phyloP scores from a whole-genome alignment of 2,329 filamentous ascomycete genomes.

The Ophiobolus disseminans region DNA sequence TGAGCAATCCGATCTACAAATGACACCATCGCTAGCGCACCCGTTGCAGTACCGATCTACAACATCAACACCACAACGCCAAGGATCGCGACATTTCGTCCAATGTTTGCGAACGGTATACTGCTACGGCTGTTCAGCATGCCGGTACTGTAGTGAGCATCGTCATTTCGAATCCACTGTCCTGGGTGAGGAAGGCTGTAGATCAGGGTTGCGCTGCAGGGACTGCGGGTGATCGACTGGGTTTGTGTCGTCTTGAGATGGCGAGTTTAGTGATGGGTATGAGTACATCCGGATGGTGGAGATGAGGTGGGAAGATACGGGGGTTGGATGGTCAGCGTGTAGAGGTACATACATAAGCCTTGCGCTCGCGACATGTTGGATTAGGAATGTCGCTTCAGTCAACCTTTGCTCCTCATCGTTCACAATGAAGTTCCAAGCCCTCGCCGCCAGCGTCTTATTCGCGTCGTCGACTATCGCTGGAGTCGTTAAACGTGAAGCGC shows the following conservation, averaged over 20 bases:
- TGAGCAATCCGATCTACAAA: slow-evolving; percentile 19
- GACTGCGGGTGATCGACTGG: background rate
- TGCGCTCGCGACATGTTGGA: background rate
- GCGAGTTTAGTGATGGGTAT: background rate
- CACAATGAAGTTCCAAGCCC: slow-evolving; percentile 30
- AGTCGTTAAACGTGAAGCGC: slow-evolving; percentile 34
- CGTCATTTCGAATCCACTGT: slow-evolving; percentile 1
- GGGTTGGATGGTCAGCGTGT: background rate
- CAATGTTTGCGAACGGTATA: slow-evolving; percentile 29
- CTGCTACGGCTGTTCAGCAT: slow-evolving; percentile 5
- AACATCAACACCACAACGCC: slow-evolving; percentile 24
- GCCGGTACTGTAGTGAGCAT: slow-evolving; percentile 1
- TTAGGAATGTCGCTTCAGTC: slow-evolving; percentile 1
- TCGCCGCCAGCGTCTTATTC: slow-evolving; percentile 29
- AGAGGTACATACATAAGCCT: slow-evolving; percentile 6
- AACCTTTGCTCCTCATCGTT: slow-evolving; percentile 10
- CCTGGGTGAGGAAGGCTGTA: background rate
- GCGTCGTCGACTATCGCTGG: slow-evolving; percentile 22
- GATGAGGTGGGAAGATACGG: slow-evolving; percentile 2
- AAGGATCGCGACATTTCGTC: slow-evolving; percentile 37
- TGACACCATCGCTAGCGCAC: slow-evolving; percentile 22
- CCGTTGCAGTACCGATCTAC: slow-evolving; percentile 26
- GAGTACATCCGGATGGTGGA: background rate
- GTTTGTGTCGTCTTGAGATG: background rate
- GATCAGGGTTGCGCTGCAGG: background rate